These are phyloP conservation scores for Colletotrichum viniferum DNA, from an alignment of 2,329 filamentous ascomycete genomes.

Conservation along the genomic window DNA sequence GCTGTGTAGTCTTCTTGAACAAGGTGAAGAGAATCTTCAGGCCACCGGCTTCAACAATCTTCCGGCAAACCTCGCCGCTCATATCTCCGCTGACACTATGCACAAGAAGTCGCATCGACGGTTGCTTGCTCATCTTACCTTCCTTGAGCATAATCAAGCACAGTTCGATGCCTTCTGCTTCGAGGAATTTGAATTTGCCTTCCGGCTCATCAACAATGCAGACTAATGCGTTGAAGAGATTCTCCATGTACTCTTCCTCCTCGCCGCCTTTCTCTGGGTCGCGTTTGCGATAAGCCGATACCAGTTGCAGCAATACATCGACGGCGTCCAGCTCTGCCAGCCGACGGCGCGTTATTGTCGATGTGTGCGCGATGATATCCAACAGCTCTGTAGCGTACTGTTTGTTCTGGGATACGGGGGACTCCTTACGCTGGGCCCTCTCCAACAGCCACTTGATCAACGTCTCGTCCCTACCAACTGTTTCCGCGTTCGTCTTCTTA, in stretches of 20 bases:
- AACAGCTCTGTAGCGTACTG: conserved; percentile 94
- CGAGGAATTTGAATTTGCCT: conserved; percentile 82
- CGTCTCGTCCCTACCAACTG: conserved; percentile 70
- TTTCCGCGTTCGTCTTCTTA: conserved; percentile 69
- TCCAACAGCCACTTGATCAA: conserved; percentile 79
- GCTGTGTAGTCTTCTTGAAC: conserved; percentile 74
- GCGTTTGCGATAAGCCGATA: conserved; percentile 82
- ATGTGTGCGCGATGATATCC: conserved; percentile 84
- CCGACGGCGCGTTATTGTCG: conserved; percentile 65
- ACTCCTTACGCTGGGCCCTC: conserved; percentile 73
- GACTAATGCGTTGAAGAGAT: conserved; percentile 86
- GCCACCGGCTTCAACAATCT: conserved; percentile 81
- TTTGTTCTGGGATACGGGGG: conserved; percentile 82
- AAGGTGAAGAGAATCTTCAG: conserved; percentile 84
- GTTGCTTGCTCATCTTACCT: conserved; percentile 79
- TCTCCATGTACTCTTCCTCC: conserved; percentile 95
- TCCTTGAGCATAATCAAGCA: conserved; percentile 91
- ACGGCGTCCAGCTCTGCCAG: conserved; percentile 73
- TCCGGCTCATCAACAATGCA: conserved; percentile 76
- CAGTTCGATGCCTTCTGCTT: conserved; percentile 91
- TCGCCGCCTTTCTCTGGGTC: conserved; percentile 86
- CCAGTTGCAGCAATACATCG: conserved; percentile 80
- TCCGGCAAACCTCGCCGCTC: conserved; percentile 71
- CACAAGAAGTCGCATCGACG: conserved; percentile 82
- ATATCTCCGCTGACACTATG: conserved; percentile 67